phyloP scores from a whole-genome alignment of 176 grass and related monocot genomes.

The Stipa capillata region DNA sequence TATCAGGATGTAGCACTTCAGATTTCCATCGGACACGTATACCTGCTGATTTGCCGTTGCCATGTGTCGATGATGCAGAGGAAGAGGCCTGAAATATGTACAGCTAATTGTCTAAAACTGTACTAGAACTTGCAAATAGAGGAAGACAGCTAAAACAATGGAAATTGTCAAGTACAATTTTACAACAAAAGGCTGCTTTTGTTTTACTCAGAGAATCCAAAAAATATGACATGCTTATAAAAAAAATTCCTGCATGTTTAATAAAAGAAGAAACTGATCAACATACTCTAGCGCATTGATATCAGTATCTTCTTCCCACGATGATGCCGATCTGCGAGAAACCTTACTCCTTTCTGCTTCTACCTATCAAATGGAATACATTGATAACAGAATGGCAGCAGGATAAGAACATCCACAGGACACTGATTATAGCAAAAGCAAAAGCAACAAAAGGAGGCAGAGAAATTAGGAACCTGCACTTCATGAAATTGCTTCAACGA shows the following conservation, averaged over 20 bases:
- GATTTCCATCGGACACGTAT: neutral
- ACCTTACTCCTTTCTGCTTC: slow-evolving; percentile 79
- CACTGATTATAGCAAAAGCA: neutral
- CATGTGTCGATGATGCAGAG: slow-evolving; percentile 83
- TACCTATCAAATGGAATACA: slow-evolving; percentile 37
- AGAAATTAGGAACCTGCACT: slow-evolving; percentile 64
- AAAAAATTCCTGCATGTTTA: neutral
- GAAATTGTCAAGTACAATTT: neutral
- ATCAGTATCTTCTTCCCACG: slow-evolving; percentile 96
- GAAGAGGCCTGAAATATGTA: slow-evolving; percentile 65
- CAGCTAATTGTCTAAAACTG: slow-evolving; percentile 24
- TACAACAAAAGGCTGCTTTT: neutral
- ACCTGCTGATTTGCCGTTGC: slow-evolving; percentile 64
- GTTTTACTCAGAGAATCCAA: neutral
- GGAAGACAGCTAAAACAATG: neutral
- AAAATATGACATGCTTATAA: neutral
- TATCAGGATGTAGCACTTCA: neutral
- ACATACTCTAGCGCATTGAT: slow-evolving; percentile 76
- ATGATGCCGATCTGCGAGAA: slow-evolving; percentile 47
- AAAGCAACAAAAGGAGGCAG: slow-evolving; percentile 5
- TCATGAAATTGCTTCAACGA: slow-evolving; percentile 79
- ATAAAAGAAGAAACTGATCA: neutral
- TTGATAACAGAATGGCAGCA: slow-evolving; percentile 6
- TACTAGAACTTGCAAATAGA: neutral
- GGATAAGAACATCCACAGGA: neutral